Percentiles rank a stretch among this genome's conserved stretches.
These are phyloP conservation scores for Draba incana DNA, from an alignment of 345 rosid species.

Conservation along the genomic window DNA sequence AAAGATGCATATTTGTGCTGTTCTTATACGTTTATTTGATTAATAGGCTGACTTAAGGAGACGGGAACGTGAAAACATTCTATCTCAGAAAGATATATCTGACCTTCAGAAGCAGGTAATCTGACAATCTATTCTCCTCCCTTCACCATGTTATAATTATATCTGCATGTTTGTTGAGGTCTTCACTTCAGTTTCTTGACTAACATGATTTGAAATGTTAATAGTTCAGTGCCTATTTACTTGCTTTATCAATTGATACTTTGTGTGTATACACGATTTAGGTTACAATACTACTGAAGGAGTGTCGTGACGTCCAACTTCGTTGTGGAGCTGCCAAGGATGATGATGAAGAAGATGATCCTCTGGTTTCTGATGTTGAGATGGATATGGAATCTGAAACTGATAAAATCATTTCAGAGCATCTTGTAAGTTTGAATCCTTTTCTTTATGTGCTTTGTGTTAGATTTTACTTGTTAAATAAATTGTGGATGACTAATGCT, in stretches of 20 bases:
- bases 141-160: slow-evolving; percentile 20
- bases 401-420: slow-evolving; percentile 76
- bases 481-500: slow-evolving; percentile 24
- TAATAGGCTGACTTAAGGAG: slow-evolving; percentile 76
- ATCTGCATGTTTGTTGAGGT: slow-evolving; percentile 22
- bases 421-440: slow-evolving; percentile 56
- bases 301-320: slow-evolving; percentile 91
- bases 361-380: slow-evolving; percentile 49
- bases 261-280: slow-evolving; percentile 41
- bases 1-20: slow-evolving; percentile 17
- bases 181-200: slow-evolving; percentile 28
- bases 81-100: slow-evolving; percentile 75
- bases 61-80: slow-evolving; percentile 68
- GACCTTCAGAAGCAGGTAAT: slow-evolving; percentile 88
- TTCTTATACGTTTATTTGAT: slow-evolving; percentile 31
- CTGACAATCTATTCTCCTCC: slow-evolving; percentile 17
- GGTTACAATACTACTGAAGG: slow-evolving; percentile 93
- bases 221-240: slow-evolving; percentile 20
- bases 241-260: slow-evolving; percentile 28
- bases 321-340: slow-evolving; percentile 69
- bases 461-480: slow-evolving; percentile 1
- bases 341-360: slow-evolving; percentile 51
- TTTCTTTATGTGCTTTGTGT: slow-evolving; percentile 25
- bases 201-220: slow-evolving; percentile 26
- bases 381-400: slow-evolving; percentile 57